Percentiles rank a stretch among this genome's conserved stretches.
Conservation (phyloP, 2,329 filamentous ascomycete species). For the Neonectria magnoliae region DNA sequence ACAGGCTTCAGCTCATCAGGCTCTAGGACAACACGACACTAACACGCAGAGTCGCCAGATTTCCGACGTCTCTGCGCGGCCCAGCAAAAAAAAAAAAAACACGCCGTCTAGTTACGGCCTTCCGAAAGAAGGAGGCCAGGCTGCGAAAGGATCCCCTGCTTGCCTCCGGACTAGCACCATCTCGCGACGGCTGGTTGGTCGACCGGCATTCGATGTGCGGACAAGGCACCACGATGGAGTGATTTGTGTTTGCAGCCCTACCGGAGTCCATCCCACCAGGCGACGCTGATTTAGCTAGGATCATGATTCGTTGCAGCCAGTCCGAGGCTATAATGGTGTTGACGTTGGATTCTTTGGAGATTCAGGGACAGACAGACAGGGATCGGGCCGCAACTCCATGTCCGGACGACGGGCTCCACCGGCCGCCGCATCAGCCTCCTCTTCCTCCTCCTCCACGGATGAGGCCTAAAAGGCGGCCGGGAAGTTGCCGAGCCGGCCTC, state of each 20-base stretch:
- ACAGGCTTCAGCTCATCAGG: constrained; percentile 16
- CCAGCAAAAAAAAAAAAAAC: constrained; percentile 3
- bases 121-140: constrained; percentile 10
- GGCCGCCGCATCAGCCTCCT: constrained; percentile 8
- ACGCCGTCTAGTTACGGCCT: constrained; percentile 2
- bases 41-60: constrained; percentile 28
- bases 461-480: constrained; percentile 61
- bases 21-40: constrained; percentile 17
- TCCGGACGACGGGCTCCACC: constrained; percentile 14
- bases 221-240: constrained; percentile 13
- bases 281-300: constrained; percentile 25
- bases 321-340: no score
- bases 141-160: neutral
- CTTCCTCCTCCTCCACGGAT: neutral
- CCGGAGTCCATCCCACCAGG: constrained; percentile 22
- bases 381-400: constrained; percentile 17
- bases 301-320: constrained; percentile 11
- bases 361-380: neutral
- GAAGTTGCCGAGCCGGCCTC: constrained; percentile 66
- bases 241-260: constrained; percentile 19
- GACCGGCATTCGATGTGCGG: constrained; percentile 40
- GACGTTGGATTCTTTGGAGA: constrained; percentile 1
- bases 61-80: constrained; percentile 14
- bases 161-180: neutral
- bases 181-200: constrained; percentile 22